Evolutionary conservation across 2,329 filamentous ascomycete genomes (phyloP), one percentile per base, ranked within the genome.

Genomic region (Penicillium freii): DNA sequence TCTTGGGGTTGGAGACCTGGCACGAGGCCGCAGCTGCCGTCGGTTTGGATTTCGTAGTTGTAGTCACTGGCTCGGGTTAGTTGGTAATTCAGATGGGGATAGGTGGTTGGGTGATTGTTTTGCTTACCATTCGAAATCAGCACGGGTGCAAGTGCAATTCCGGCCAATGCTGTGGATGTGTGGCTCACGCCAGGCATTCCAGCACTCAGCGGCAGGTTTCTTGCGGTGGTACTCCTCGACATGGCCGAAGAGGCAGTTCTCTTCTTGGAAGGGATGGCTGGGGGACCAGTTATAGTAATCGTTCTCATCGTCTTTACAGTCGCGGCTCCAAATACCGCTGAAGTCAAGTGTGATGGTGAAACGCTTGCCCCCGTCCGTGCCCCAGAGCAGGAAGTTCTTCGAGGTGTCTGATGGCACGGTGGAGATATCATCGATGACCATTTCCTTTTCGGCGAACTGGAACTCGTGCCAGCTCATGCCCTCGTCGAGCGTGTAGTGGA

Each of bases 231-330:
- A 99, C 69, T 90, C 84, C 31, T 92, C 87, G 57, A 90, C 84
- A 71, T 97, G 95, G 1, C 94, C 94, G 69, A 99, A 99, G 2
- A 99, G 81, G 74, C 94, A 99, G 65, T 92, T 86, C 62, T 91
- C 81, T 9, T 89, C 78, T 63, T 89, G 84, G 59, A 87, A 78
- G 3, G 94, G 94, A 72, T 97, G 94, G 67, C 85, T 86, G 3
- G 94, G 93, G 47, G 85, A 85, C 93, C 93, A 99, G 5, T 95
- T 77, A 59, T 89, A 84, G 75, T 97, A 99, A 75, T 97, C 79
- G 3, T 80, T 79, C 15, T 81, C 80, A 23, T 85, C 81, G 17
- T 81, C 81, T 42, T 82, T 69, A 78, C 94, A 99, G 52, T 74
- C 73, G 48, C 85, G 82, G 66, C 91, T 85, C 45, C 89, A 84